Conservation (phyloP, 169 alveolate genomes). For the Plasmodium coatneyi region DNA sequence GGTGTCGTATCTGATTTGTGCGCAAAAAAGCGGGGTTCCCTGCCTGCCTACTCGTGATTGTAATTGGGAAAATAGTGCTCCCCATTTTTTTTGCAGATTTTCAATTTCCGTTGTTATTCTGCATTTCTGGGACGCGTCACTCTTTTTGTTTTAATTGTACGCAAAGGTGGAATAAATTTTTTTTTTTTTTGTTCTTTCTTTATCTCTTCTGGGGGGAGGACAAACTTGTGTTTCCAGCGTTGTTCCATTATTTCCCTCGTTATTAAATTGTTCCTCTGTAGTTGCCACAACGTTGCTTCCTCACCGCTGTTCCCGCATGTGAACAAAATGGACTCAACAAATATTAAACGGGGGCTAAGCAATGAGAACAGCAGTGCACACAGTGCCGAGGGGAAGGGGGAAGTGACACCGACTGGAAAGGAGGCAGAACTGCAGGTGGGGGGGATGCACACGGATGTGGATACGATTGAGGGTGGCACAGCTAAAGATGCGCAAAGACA, state of each 20-base stretch:
- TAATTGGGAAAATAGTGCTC: not conserved
- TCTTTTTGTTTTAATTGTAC: not conserved
- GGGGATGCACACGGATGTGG: not conserved
- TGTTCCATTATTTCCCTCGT: not conserved
- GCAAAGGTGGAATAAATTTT: not conserved
- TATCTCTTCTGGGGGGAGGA: not conserved
- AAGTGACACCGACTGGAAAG: not conserved
- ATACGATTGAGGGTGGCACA: not conserved
- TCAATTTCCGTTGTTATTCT: not conserved
- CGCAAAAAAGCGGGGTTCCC: not conserved
- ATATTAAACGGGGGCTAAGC: not conserved
- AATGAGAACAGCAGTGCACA: not conserved
- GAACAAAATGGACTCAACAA: not conserved
- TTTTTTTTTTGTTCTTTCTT: too few species aligned
- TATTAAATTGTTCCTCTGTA: not conserved
- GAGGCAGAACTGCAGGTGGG: not conserved
- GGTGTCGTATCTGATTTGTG: not conserved
- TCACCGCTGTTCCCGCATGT: not conserved
- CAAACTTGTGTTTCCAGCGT: not conserved
- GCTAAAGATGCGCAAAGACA: not conserved
- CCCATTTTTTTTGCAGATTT: not conserved
- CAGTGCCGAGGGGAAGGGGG: not conserved
- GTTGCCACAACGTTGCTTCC: not conserved
- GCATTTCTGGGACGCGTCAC: not conserved
- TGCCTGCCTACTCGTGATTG: not conserved